These are phyloP conservation scores for Rhizopogon rudus DNA, from an alignment of 768 basidiomycete genomes.

Conservation along the genomic window DNA sequence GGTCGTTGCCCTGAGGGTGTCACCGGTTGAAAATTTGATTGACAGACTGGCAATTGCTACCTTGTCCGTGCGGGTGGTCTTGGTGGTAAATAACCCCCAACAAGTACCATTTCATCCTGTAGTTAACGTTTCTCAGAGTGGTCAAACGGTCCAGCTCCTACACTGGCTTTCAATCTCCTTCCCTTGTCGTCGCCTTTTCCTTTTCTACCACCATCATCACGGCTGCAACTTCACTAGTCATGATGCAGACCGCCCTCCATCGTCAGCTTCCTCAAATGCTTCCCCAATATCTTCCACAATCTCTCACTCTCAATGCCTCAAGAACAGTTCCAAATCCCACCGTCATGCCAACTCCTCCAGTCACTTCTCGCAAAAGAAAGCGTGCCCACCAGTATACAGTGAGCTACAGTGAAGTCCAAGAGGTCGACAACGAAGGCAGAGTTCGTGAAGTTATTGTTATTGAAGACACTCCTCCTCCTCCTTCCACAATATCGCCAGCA, in stretches of 20 bases:
- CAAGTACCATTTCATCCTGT: constrained; percentile 28
- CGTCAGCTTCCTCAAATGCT: constrained; percentile 60
- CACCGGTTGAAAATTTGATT: too few relatives aligned
- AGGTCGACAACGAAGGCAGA: constrained; percentile 73
- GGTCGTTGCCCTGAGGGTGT: too few relatives aligned
- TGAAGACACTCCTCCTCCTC: constrained; percentile 85
- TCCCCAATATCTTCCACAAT: constrained; percentile 61
- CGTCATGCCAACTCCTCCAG: constrained; percentile 66
- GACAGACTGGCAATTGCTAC: too few relatives aligned
- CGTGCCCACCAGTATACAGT: constrained; percentile 76
- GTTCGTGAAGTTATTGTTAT: constrained; percentile 88
- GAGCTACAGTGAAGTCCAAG: constrained; percentile 85
- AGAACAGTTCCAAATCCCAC: constrained; percentile 40
- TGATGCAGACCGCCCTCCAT: constrained; percentile 68
- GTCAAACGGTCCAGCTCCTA: constrained; percentile 24
- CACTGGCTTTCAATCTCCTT: constrained; percentile 33
- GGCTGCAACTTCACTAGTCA: constrained; percentile 43
- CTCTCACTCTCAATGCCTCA: constrained; percentile 41
- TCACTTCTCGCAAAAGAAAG: constrained; percentile 77
- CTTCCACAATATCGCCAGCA: constrained; percentile 68
- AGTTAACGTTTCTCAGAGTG: constrained; percentile 27
- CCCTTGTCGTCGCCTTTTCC: constrained; percentile 13
- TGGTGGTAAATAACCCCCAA: constrained; percentile 21
- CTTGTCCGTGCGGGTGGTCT: not conserved
- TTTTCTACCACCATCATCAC: constrained; percentile 39